These are phyloP conservation scores for Polytolypa hystricis DNA, from an alignment of 2,329 filamentous ascomycete genomes.

Conservation along the genomic window DNA sequence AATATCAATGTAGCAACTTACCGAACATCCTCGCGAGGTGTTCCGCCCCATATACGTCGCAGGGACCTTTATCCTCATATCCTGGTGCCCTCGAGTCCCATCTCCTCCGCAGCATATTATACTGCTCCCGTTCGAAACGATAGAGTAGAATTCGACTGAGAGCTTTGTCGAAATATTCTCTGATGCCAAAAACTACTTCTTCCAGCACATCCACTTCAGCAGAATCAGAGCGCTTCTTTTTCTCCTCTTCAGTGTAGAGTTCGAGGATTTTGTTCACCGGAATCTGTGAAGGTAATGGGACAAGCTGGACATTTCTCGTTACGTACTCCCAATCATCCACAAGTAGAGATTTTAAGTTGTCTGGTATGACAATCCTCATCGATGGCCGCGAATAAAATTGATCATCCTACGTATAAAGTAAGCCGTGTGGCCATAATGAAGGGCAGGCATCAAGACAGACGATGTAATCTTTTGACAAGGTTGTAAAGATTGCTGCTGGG, in stretches of 20 bases:
- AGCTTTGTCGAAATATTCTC: constrained; percentile 87
- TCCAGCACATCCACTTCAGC: constrained; percentile 70
- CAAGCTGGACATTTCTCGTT: constrained; percentile 85
- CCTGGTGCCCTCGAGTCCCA: constrained; percentile 54
- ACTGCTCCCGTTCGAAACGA: constrained; percentile 85
- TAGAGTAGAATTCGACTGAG: constrained; percentile 85
- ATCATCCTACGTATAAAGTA: constrained; percentile 57
- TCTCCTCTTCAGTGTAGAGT: constrained; percentile 65
- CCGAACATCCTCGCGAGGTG: constrained; percentile 82
- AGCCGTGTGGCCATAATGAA: no score
- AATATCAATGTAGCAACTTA: constrained; percentile 35
- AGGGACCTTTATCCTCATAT: constrained; percentile 57
- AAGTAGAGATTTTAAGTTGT: constrained; percentile 79
- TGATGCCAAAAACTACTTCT: constrained; percentile 74
- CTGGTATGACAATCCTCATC: constrained; percentile 75
- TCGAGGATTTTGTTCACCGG: constrained; percentile 69
- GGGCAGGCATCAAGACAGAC: no score
- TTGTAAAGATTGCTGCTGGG: no score
- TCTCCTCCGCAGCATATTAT: constrained; percentile 61
- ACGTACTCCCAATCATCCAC: constrained; percentile 99
- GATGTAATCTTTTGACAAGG: no score
- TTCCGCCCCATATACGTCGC: constrained; percentile 84
- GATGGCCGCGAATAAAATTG: constrained; percentile 72
- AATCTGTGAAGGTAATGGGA: constrained; percentile 66
- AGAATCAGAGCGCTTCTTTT: constrained; percentile 42